Evolutionary conservation across 2,329 filamentous ascomycete species (phyloP).

Genomic region (Monosporascus sp.): DNA sequence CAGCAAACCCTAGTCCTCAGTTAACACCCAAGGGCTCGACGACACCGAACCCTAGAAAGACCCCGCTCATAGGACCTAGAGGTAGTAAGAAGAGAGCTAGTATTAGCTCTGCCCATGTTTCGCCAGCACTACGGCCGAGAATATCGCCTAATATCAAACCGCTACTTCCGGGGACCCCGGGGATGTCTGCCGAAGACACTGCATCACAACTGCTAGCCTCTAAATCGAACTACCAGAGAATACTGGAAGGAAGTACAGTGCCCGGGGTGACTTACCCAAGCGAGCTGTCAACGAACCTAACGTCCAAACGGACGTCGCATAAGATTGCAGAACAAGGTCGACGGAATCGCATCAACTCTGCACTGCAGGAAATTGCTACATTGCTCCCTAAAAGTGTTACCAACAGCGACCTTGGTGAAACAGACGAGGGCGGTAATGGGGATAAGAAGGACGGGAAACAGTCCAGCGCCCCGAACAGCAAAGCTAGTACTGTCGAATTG

Average conservation of each 20-base stretch:
- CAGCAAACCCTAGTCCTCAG: conserved; percentile 64
- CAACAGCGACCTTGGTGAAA: conserved; percentile 38
- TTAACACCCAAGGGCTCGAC: conserved; percentile 49
- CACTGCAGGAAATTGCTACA: conserved; percentile 83
- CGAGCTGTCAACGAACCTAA: conserved; percentile 86
- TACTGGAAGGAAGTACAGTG: conserved; percentile 85
- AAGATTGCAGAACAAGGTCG: conserved; percentile 97
- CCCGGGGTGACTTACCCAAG: conserved; percentile 88
- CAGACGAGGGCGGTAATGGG: conserved; percentile 36
- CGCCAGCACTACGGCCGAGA: conserved; percentile 78
- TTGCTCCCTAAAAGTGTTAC: conserved; percentile 63
- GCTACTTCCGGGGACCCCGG: conserved; percentile 60
- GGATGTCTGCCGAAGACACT: conserved; percentile 52
- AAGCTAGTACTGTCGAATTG: conserved; percentile 94
- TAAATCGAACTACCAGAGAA: conserved; percentile 98
- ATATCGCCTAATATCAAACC: conserved; percentile 96
- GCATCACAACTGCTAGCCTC: conserved; percentile 75
- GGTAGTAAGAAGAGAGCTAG: conserved; percentile 66
- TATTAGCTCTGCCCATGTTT: conserved; percentile 68
- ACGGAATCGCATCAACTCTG: conserved; percentile 90
- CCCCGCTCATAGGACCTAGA: conserved; percentile 51
- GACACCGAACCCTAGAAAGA: conserved; percentile 42
- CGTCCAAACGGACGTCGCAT: conserved; percentile 93
- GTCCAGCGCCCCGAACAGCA: conserved; percentile 66
- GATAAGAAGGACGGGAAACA: conserved; percentile 38